These are phyloP conservation scores for Chenopodium berlandieri DNA, from an alignment of 148 eudicot species.

Conservation along the genomic window DNA sequence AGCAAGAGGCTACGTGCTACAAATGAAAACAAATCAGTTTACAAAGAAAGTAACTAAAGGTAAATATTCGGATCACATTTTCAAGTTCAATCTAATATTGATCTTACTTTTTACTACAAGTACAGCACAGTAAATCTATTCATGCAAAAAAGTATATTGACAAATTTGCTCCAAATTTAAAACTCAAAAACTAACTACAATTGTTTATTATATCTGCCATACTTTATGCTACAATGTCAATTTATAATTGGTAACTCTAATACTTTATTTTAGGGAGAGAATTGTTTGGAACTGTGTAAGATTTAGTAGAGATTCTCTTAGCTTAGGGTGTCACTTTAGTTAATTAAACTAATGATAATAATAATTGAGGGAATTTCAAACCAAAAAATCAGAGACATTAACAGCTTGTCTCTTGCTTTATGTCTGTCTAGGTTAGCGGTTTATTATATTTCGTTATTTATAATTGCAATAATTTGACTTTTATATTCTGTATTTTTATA, in stretches of 20 bases:
- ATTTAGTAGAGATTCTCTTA: constrained; percentile 44
- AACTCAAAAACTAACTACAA: background rate
- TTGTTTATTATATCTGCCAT: no score
- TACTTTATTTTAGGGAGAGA: background rate
- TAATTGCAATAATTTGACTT: no score
- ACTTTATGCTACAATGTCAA: background rate
- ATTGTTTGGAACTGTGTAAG: constrained; percentile 32
- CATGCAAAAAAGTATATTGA: background rate
- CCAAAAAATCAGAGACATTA: constrained; percentile 13
- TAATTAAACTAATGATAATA: background rate
- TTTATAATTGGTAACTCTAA: background rate
- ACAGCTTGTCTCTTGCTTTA: constrained; percentile 32
- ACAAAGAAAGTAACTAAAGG: no score
- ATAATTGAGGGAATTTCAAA: constrained; percentile 3
- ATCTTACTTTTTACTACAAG: no score
- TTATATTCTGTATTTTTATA: no score
- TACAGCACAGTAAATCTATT: no score
- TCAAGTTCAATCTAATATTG: no score
- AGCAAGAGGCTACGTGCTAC: no score
- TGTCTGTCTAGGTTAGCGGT: constrained; percentile 30
- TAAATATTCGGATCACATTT: no score
- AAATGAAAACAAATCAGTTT: no score
- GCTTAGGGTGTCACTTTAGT: constrained; percentile 41
- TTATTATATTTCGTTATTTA: background rate
- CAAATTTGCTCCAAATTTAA: background rate